These are phyloP conservation scores for Kluyveromyces nonfermentans DNA, from an alignment of 805 yeast genomes.

Conservation along the genomic window DNA sequence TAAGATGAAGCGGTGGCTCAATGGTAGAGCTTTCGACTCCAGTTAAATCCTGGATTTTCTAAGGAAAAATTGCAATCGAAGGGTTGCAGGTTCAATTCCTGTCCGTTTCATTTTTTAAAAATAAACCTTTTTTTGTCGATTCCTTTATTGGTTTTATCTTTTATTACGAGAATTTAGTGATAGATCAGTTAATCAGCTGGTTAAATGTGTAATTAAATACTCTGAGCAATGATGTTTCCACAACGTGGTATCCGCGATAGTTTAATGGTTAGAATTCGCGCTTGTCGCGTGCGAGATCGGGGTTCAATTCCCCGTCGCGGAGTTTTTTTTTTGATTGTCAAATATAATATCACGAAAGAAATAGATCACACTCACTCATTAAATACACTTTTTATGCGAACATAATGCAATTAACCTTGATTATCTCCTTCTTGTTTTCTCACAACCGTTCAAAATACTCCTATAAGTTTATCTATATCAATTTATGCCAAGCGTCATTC, in stretches of 20 bases:
- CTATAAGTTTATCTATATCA: neutral
- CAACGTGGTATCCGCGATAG: slow-evolving; percentile 25
- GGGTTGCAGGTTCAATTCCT: slow-evolving; percentile 70
- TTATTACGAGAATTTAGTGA: neutral
- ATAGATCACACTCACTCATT: too few relatives aligned
- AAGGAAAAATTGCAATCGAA: slow-evolving; percentile 32
- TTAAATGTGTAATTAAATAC: too few relatives aligned
- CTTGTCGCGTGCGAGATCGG: slow-evolving; percentile 24
- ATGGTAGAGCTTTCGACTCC: slow-evolving; percentile 67
- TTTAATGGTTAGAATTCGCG: slow-evolving; percentile 24
- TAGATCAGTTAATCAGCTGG: too few relatives aligned
- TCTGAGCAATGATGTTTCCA: too few relatives aligned
- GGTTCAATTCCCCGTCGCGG: slow-evolving; percentile 25
- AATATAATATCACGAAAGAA: too few relatives aligned
- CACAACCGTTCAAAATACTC: neutral
- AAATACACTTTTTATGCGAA: too few relatives aligned
- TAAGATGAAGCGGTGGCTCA: slow-evolving; percentile 52
- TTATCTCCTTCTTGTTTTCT: too few relatives aligned
- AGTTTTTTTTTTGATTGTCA: slow-evolving; percentile 14
- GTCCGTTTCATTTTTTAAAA: slow-evolving; percentile 45
- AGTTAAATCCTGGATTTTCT: slow-evolving; percentile 29
- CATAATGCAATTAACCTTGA: too few relatives aligned
- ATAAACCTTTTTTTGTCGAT: neutral
- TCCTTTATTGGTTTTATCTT: neutral
- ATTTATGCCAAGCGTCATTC: slow-evolving; percentile 15